These are phyloP conservation scores for Termitomyces bulborhizus DNA, from an alignment of 768 basidiomycete genomes.

Conservation along the genomic window DNA sequence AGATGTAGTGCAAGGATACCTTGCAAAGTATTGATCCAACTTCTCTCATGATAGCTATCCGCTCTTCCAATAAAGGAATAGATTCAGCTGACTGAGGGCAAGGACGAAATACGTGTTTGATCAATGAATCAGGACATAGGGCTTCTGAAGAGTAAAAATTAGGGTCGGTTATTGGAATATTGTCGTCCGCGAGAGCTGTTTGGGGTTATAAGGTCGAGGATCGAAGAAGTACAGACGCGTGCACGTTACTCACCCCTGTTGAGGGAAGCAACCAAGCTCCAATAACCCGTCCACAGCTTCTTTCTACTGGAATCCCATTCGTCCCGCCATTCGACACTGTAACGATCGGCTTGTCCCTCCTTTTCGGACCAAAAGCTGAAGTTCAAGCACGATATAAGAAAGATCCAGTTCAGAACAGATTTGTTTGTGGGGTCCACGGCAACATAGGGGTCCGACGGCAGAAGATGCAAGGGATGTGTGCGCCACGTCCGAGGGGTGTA, in stretches of 20 bases:
- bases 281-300: constrained; percentile 74
- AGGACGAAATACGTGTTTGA: constrained; percentile 64
- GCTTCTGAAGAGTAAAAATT: constrained; percentile 67
- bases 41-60: constrained; percentile 73
- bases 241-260: constrained; percentile 52
- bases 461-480: constrained; percentile 67
- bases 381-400: constrained; percentile 80
- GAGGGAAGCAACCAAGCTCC: constrained; percentile 81
- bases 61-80: constrained; percentile 65
- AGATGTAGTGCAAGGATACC: constrained; percentile 29
- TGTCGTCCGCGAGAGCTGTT: constrained; percentile 65
- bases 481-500: constrained; percentile 84
- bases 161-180: constrained; percentile 75
- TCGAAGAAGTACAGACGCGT: constrained; percentile 1
- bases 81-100: constrained; percentile 50
- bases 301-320: constrained; percentile 53
- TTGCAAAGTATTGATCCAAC: constrained; percentile 66
- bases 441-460: constrained; percentile 60
- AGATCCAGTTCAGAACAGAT: constrained; percentile 76
- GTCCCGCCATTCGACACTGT: constrained; percentile 72
- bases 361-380: constrained; percentile 87
- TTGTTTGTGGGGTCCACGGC: constrained; percentile 47
- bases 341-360: constrained; percentile 53
- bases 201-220: constrained; percentile 1
- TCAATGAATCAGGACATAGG: constrained; percentile 63